Evolutionary conservation across 352 stramenopile genomes (phyloP).

Genomic region (Phytopythium sindhum): DNA sequence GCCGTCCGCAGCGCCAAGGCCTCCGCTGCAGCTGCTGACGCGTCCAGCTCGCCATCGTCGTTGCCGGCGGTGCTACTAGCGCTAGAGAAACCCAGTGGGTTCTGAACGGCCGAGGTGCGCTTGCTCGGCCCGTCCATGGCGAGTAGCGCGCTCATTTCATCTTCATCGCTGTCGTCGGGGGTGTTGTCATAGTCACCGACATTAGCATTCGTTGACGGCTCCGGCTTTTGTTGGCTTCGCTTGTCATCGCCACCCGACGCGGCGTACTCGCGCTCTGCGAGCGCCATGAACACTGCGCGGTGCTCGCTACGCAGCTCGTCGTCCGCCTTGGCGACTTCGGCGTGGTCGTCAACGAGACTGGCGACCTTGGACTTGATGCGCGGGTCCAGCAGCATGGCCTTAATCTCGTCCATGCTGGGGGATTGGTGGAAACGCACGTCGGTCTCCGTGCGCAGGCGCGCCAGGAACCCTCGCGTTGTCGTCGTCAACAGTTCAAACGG

Average conservation of each 20-base stretch:
- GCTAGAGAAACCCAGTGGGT: conserved; percentile 4
- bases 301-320: conserved; percentile 31
- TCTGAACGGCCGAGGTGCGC: conserved; percentile 4
- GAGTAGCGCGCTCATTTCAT: conserved; percentile 29
- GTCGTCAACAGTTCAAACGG: background rate
- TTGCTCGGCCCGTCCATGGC: conserved; percentile 29
- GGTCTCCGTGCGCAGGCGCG: conserved; percentile 16
- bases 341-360: conserved; percentile 20
- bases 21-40: background rate
- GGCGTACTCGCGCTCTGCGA: conserved; percentile 10
- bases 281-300: conserved; percentile 24
- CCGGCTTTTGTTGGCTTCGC: background rate
- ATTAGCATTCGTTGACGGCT: background rate
- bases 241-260: conserved; percentile 3
- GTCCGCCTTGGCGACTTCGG: conserved; percentile 17
- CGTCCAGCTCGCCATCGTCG: background rate
- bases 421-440: conserved; percentile 12
- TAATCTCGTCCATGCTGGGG: conserved; percentile 23
- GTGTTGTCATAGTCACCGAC: conserved; percentile 1
- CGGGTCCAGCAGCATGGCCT: conserved; percentile 38
- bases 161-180: conserved; percentile 18
- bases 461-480: conserved; percentile 13
- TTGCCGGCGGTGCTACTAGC: background rate
- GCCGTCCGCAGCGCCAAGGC: background rate
- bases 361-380: conserved; percentile 31